These are phyloP conservation scores for Pseudocercospora macadamiae DNA, from an alignment of 2,329 filamentous ascomycete genomes.

Conservation along the genomic window DNA sequence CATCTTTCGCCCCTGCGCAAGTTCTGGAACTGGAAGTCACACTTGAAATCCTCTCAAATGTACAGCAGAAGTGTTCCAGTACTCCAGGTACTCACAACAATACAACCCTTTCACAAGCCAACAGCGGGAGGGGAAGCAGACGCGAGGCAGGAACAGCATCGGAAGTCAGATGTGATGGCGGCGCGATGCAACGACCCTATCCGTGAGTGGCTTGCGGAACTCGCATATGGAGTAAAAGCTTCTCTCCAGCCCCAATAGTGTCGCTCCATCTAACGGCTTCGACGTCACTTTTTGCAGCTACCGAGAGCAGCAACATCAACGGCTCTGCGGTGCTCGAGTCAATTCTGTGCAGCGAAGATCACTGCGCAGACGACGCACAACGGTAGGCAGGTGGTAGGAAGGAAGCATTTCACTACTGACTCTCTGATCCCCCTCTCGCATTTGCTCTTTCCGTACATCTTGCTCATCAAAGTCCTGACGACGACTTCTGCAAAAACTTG, in stretches of 20 bases:
- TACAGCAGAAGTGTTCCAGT: too few species aligned
- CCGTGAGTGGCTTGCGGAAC: neutral
- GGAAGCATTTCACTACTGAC: neutral
- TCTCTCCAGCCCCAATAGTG: neutral
- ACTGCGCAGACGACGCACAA: neutral
- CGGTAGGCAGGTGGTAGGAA: neutral
- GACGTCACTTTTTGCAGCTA: slow-evolving; percentile 1
- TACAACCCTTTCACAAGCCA: neutral
- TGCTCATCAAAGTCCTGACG: neutral
- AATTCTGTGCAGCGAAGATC: neutral
- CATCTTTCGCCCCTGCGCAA: neutral
- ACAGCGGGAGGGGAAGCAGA: neutral
- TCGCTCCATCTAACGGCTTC: neutral
- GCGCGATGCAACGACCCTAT: neutral
- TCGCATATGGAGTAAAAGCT: neutral
- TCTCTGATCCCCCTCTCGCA: neutral
- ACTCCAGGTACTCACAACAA: too few species aligned
- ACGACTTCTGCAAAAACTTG: neutral
- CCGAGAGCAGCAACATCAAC: neutral
- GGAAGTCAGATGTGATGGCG: neutral
- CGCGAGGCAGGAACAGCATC: neutral
- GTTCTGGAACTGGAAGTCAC: too few species aligned
- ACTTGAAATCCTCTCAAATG: too few species aligned
- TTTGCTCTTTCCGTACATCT: neutral
- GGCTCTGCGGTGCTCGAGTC: slow-evolving; percentile 1